Conservation (phyloP, 1,139 yeast genomes). For the Ogataea hybrid region DNA sequence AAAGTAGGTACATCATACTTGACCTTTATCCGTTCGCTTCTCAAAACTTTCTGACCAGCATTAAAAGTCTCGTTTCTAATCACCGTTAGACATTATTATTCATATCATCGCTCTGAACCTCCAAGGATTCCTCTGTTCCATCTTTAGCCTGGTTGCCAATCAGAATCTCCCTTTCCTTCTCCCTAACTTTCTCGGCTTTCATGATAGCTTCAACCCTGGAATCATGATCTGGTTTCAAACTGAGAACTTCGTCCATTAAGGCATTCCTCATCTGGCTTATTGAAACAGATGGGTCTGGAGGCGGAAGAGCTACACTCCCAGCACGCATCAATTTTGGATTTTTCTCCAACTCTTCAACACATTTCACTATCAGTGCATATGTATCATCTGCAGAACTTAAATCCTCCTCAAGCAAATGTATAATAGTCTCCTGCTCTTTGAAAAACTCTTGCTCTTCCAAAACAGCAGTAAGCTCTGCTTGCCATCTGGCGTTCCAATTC, state of each 20-base stretch:
- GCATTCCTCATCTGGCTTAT: slow-evolving; percentile 74
- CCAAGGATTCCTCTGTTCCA: slow-evolving; percentile 72
- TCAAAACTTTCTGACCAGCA: too few relatives aligned
- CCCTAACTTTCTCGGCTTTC: slow-evolving; percentile 79
- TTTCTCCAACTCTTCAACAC: slow-evolving; percentile 73
- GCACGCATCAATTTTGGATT: slow-evolving; percentile 32
- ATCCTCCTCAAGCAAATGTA: slow-evolving; percentile 79
- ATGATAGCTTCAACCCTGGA: slow-evolving; percentile 83
- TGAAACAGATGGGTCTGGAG: slow-evolving; percentile 68
- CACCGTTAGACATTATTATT: too few relatives aligned
- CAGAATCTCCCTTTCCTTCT: slow-evolving; percentile 62
- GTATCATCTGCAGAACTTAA: slow-evolving; percentile 78
- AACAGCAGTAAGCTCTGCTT: slow-evolving; percentile 81
- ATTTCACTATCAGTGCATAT: slow-evolving; percentile 73
- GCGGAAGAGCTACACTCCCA: slow-evolving; percentile 37
- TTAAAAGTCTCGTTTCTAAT: too few relatives aligned
- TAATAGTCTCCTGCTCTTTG: slow-evolving; percentile 83
- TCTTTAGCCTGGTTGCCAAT: slow-evolving; percentile 69
- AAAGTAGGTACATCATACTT: neutral
- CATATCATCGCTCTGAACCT: too few relatives aligned
- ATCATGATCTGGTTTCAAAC: slow-evolving; percentile 81
- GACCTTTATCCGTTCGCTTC: too few relatives aligned
- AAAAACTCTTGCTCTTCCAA: slow-evolving; percentile 94
- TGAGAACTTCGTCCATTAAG: slow-evolving; percentile 73
- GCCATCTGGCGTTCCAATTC: slow-evolving; percentile 93